Base-by-base conservation (phyloP, 805 yeast species). In the Ogataea ramenticola region DNA sequence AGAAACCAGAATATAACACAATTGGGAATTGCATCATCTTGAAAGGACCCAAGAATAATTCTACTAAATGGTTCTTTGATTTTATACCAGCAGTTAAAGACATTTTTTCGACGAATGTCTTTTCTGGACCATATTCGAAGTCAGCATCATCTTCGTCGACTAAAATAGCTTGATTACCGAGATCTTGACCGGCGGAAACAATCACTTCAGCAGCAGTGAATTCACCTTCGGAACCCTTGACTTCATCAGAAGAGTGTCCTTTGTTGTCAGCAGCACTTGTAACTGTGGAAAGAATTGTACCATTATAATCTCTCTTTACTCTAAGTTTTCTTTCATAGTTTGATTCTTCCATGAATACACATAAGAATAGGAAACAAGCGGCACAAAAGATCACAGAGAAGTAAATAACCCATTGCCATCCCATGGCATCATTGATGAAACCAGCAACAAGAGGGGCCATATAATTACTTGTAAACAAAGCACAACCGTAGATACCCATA, bases 391-490 rank as follows among this genome's bases (percentile, higher is more conserved):
- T 71, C 17, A 75, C 72, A 42, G 72, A 64, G 62, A 75, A 65
- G 47, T 52, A 63, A 58, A 77, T 72, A 10, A 72, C 75, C 80
- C 79, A 75, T 48, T 69, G 57, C 71, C 79, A 79, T 7, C 76
- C 74, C 24, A 67, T 61, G 26, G 67, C 70, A 41, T 71, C 68
- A 27, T 70, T 68, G 44, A 79, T 74, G 50, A 75, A 74, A 12
- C 82, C 82, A 12, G 82, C 80, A 40, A 78, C 67, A 51, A 79
- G 64, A 5, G 84, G 83, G 4, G 82, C 83, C 45, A 77, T 58
- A 51, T 65, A 79, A 36, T 78, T 73, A 10, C 80, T 76, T 12
- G 70, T 68, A 32, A 77, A 67, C 16, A 81, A 65, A 14, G 82
- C 75, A 46, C 70, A 58, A 46, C 78, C 76, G 55, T 79, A 79